Conservation (phyloP, 164 flowering plant genomes). For the Vitis rupestris region DNA sequence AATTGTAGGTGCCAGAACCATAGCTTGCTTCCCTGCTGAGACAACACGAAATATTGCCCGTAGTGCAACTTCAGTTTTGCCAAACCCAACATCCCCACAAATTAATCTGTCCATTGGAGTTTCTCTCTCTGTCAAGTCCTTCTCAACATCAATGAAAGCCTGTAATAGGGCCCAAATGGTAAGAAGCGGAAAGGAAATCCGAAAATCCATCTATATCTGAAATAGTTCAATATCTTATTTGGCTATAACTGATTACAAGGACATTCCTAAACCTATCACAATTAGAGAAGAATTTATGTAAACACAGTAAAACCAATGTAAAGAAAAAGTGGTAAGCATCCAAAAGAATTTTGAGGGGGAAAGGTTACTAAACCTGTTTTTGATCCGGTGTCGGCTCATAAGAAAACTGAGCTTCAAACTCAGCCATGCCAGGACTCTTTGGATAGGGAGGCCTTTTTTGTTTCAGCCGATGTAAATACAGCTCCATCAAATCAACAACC, state of each 20-base stretch:
- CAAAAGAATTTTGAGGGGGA: background rate
- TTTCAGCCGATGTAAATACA: conserved; percentile 83
- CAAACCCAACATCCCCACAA: conserved; percentile 99
- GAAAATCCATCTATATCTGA: background rate
- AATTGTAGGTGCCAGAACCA: conserved; percentile 98
- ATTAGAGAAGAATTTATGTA: no score
- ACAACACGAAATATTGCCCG: conserved; percentile 92
- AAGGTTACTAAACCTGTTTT: conserved; percentile 47
- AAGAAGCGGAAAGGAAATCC: conserved; percentile 11
- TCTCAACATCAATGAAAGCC: conserved; percentile 95
- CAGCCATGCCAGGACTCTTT: conserved; percentile 47
- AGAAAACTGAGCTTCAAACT: conserved; percentile 76
- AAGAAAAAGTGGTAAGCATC: no score
- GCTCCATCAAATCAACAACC: conserved; percentile 98
- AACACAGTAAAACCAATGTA: no score
- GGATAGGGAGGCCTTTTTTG: conserved; percentile 87
- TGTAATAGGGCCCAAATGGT: conserved; percentile 25
- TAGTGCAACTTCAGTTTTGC: conserved; percentile 96
- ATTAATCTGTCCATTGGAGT: conserved; percentile 98
- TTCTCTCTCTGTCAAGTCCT: conserved; percentile 87
- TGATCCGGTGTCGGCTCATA: conserved; percentile 94
- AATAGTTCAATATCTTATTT: no score
- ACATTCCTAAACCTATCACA: no score
- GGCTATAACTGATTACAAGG: no score
- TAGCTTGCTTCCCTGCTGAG: conserved; percentile 92